Conservation (phyloP, 768 basidiomycete species). For the Serendipita sp. region DNA sequence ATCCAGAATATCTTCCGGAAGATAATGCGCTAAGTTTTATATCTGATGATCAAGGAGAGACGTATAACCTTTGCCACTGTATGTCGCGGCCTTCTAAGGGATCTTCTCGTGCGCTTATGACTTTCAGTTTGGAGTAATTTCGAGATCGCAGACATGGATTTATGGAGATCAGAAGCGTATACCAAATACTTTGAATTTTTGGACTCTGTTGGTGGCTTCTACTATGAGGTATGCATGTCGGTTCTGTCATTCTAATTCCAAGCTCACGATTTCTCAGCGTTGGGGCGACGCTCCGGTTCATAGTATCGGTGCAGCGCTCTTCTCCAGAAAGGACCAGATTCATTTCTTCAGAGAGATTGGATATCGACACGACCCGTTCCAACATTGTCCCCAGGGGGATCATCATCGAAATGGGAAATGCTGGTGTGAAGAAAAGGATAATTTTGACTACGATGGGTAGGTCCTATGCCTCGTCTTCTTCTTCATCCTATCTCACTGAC, state of each 20-base stretch:
- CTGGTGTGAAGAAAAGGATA: conserved; percentile 61
- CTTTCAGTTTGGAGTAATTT: conserved; percentile 78
- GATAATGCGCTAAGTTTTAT: conserved; percentile 60
- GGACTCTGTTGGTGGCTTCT: conserved; percentile 69
- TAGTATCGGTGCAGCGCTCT: conserved; percentile 78
- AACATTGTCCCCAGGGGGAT: conserved; percentile 75
- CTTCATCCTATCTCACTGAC: not conserved
- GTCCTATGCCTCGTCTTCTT: not conserved
- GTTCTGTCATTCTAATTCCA: not conserved
- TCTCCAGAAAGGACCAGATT: conserved; percentile 79
- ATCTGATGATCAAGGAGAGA: conserved; percentile 51
- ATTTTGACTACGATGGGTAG: conserved; percentile 29
- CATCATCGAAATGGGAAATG: conserved; percentile 65
- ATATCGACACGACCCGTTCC: conserved; percentile 87
- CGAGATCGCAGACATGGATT: conserved; percentile 70
- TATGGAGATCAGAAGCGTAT: conserved; percentile 76
- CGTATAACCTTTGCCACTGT: conserved; percentile 69
- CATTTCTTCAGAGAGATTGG: conserved; percentile 95
- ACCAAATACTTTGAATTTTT: conserved; percentile 68
- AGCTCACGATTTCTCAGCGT: conserved; percentile 23
- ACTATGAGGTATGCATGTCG: conserved; percentile 40
- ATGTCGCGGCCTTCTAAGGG: conserved; percentile 7
- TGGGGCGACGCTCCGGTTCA: conserved; percentile 88
- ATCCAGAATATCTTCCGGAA: conserved; percentile 43
- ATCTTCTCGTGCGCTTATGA: not conserved